These are phyloP conservation scores for Epichloe hybrida DNA, from an alignment of 2,329 filamentous ascomycete genomes.

Conservation along the genomic window DNA sequence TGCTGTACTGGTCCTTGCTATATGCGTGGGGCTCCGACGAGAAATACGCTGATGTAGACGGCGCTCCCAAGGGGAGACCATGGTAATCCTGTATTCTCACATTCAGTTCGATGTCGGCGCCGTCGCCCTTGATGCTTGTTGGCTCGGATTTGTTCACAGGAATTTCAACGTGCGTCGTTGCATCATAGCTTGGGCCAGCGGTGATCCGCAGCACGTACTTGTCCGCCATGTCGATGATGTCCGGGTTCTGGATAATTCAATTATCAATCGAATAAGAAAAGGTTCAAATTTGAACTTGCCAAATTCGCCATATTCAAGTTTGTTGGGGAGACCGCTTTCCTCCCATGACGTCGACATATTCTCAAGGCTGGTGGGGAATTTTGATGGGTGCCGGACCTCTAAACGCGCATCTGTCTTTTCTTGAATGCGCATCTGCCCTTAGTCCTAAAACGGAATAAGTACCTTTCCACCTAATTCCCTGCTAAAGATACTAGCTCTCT, in stretches of 20 bases:
- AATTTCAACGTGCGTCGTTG: slow-evolving; percentile 56
- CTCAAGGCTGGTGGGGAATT: background rate
- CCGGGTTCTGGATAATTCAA: background rate
- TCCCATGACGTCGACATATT: background rate
- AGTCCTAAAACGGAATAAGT: too few species aligned
- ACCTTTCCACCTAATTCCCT: too few species aligned
- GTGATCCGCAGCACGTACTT: slow-evolving; percentile 74
- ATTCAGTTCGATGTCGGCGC: slow-evolving; percentile 54
- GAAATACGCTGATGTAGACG: slow-evolving; percentile 67
- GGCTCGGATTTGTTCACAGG: slow-evolving; percentile 59
- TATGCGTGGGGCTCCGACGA: slow-evolving; percentile 49
- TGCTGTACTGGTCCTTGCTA: slow-evolving; percentile 68
- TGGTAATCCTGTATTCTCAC: slow-evolving; percentile 56
- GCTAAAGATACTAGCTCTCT: too few species aligned
- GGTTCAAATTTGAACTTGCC: too few species aligned
- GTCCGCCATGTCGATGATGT: slow-evolving; percentile 36
- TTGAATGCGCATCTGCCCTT: too few species aligned
- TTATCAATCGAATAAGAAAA: too few species aligned
- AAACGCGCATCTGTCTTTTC: too few species aligned
- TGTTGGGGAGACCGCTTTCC: background rate
- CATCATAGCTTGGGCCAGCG: slow-evolving; percentile 64
- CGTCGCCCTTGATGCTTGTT: slow-evolving; percentile 46
- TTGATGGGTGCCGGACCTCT: background rate
- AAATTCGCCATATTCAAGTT: background rate
- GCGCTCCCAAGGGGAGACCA: slow-evolving; percentile 65